A percentile compares a stretch with the other conserved stretches of the same genome.
phyloP scores from a whole-genome alignment of 2,329 filamentous ascomycete genomes.

The Fusarium caatingaense region DNA sequence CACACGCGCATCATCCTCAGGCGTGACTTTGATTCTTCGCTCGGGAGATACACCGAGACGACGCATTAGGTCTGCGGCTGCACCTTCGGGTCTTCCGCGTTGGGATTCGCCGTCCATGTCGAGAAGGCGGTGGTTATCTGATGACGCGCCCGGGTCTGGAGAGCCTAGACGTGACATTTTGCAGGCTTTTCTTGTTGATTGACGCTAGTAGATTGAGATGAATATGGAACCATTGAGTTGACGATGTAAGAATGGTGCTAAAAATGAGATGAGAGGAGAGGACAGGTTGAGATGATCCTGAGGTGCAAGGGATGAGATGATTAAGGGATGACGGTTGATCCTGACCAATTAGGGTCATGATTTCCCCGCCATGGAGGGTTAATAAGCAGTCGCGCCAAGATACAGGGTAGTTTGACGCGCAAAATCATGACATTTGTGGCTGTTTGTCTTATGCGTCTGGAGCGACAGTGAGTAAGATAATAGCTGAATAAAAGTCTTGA shows the following conservation, averaged over 20 bases:
- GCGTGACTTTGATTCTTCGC: conserved; percentile 33
- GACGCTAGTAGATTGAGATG: too few species aligned
- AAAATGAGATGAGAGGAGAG: neutral
- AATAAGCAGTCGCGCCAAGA: neutral
- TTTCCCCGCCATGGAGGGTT: neutral
- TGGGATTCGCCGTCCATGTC: conserved; percentile 18
- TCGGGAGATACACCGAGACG: conserved; percentile 29
- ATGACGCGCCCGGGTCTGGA: conserved; percentile 19
- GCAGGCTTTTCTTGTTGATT: too few species aligned
- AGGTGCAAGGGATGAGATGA: neutral
- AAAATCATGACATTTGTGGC: neutral
- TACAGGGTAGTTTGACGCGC: neutral
- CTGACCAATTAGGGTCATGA: conserved; percentile 8
- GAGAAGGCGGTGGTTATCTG: conserved; percentile 23
- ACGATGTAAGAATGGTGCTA: too few species aligned
- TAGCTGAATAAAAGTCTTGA: too few species aligned
- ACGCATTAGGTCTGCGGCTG: conserved; percentile 16
- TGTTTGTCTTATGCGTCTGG: too few species aligned
- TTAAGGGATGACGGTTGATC: conserved; percentile 11
- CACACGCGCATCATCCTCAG: conserved; percentile 38
- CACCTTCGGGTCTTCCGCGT: neutral
- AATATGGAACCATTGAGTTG: too few species aligned
- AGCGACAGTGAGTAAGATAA: too few species aligned
- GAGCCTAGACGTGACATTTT: conserved; percentile 8
- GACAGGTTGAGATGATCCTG: neutral